phyloP scores from a whole-genome alignment of 768 basidiomycete genomes.

The Pisolithus albus region DNA sequence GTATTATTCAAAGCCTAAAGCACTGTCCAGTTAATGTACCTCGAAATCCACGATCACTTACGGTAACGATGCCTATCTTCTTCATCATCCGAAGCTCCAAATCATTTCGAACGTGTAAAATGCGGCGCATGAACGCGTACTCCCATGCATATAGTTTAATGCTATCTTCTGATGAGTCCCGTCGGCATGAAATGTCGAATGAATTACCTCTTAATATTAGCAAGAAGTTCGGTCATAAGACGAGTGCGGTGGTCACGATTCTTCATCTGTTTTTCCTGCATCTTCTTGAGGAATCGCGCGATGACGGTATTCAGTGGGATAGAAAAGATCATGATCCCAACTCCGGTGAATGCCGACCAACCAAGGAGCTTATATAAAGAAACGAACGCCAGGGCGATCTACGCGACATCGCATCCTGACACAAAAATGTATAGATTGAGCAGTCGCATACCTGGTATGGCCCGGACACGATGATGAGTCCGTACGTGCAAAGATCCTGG shows the following conservation, averaged over 20 bases:
- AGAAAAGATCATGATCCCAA: slow-evolving; percentile 81
- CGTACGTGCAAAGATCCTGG: slow-evolving; percentile 78
- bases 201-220: slow-evolving; percentile 76
- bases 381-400: slow-evolving; percentile 85
- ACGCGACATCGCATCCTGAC: background rate
- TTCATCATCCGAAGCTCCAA: slow-evolving; percentile 75
- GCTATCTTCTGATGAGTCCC: slow-evolving; percentile 31
- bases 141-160: slow-evolving; percentile 97
- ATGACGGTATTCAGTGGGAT: slow-evolving; percentile 70
- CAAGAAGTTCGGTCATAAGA: slow-evolving; percentile 89
- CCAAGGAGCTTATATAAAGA: slow-evolving; percentile 87
- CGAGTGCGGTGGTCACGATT: slow-evolving; percentile 78
- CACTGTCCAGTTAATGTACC: background rate
- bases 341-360: slow-evolving; percentile 87
- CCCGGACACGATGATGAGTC: slow-evolving; percentile 78
- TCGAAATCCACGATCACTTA: slow-evolving; percentile 23
- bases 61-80: slow-evolving; percentile 73
- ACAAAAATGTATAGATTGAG: background rate
- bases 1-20: slow-evolving; percentile 51
- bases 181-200: background rate
- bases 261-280: slow-evolving; percentile 92
- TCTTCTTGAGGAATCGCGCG: slow-evolving; percentile 59
- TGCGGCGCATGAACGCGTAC: slow-evolving; percentile 73
- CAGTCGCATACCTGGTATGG: slow-evolving; percentile 59
- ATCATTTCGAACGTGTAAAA: slow-evolving; percentile 76